Conservation (phyloP, 768 basidiomycete genomes). For the Suillus fuscotomentosus region DNA sequence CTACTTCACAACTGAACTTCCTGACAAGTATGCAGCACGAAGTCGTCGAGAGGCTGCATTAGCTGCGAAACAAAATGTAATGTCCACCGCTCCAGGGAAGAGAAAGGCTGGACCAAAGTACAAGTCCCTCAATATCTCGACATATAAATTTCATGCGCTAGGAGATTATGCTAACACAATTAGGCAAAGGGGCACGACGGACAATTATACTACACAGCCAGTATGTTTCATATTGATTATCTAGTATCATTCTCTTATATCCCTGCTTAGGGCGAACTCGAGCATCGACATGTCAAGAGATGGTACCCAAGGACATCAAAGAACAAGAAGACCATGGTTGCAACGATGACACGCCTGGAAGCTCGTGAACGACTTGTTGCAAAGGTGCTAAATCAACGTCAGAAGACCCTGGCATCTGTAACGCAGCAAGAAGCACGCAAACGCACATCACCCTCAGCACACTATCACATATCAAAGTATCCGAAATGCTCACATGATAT, state of each 20-base stretch:
- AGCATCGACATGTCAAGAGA: conserved; percentile 35
- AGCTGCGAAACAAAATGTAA: neutral
- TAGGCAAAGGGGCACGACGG: conserved; percentile 29
- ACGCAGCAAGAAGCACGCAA: neutral
- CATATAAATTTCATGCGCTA: conserved; percentile 13
- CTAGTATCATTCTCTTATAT: neutral
- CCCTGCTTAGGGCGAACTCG: conserved; percentile 33
- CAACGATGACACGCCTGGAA: too few relatives aligned
- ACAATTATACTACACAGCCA: conserved; percentile 33
- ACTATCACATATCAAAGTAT: neutral
- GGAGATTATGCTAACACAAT: conserved; percentile 13
- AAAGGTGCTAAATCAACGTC: too few relatives aligned
- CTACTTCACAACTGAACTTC: conserved; percentile 30
- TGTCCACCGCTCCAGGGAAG: neutral
- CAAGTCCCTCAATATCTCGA: conserved; percentile 11
- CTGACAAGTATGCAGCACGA: conserved; percentile 24
- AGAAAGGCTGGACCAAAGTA: neutral
- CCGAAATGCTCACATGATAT: neutral
- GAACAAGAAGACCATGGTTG: too few relatives aligned
- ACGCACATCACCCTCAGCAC: neutral
- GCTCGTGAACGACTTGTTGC: too few relatives aligned
- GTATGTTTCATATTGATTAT: conserved; percentile 14
- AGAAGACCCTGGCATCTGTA: too few relatives aligned
- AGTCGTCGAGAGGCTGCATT: conserved; percentile 12
- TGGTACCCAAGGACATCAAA: conserved; percentile 34